phyloP scores from a whole-genome alignment of 768 basidiomycete genomes.

The Xerocomellus intermedius region DNA sequence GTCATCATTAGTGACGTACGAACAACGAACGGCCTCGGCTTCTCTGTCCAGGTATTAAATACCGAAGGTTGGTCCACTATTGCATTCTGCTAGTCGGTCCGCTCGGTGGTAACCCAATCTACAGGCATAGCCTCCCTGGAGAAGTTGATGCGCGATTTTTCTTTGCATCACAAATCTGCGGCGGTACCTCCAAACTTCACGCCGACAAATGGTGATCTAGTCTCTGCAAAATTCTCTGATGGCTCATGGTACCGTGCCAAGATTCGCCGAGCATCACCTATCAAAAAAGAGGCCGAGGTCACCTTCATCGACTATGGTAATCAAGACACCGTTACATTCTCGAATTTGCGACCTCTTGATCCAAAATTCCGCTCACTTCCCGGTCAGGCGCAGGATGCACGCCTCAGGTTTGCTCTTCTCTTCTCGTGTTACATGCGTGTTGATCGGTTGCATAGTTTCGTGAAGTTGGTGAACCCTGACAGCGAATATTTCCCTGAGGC shows the following conservation, averaged over 20 bases:
- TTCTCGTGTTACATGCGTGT: neutral
- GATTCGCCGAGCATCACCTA: constrained; percentile 78
- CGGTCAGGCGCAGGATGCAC: constrained; percentile 93
- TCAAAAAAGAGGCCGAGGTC: constrained; percentile 93
- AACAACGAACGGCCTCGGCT: constrained; percentile 67
- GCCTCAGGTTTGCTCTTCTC: constrained; percentile 60
- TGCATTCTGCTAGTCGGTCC: neutral
- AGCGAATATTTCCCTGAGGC: constrained; percentile 90
- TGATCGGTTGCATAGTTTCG: constrained; percentile 54
- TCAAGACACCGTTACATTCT: constrained; percentile 81
- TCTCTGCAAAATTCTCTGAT: constrained; percentile 93
- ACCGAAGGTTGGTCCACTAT: constrained; percentile 67
- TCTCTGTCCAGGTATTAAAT: constrained; percentile 93
- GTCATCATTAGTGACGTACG: constrained; percentile 90
- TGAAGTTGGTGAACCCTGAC: constrained; percentile 74
- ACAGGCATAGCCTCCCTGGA: constrained; percentile 89
- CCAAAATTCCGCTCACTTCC: constrained; percentile 85
- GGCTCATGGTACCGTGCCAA: constrained; percentile 96
- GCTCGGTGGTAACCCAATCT: constrained; percentile 1
- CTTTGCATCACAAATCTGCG: constrained; percentile 74
- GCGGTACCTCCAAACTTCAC: constrained; percentile 64
- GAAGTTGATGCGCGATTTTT: constrained; percentile 93
- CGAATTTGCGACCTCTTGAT: constrained; percentile 86
- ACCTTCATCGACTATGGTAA: constrained; percentile 97
- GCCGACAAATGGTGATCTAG: constrained; percentile 84